Evolutionary conservation across 768 basidiomycete genomes (phyloP), one percentile per base, ranked within the genome.

Genomic region (Thelephora ganbajun): DNA sequence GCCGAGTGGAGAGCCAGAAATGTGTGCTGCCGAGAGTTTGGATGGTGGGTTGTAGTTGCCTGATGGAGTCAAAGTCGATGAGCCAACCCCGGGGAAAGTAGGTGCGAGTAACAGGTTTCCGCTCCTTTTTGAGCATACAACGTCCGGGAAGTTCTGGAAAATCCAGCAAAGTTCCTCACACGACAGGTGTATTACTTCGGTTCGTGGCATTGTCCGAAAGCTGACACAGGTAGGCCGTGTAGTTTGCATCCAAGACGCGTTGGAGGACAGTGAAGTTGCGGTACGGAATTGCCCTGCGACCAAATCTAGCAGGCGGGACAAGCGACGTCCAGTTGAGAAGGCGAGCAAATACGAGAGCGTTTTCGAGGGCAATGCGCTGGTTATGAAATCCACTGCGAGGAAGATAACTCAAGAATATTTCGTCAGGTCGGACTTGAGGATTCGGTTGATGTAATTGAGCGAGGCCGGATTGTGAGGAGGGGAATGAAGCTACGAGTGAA

Each of bases 351-450:
- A 80, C 67, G 16, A 89, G 71, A 2, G 84, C 88, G 56, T 91
- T 91, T 64, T 90, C 84, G 51, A 91, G 72, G 14, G 84, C 80
- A 53, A 91, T 87, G 33, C 86, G 79, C 63, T 90, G 85, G 61
- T 87, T 90, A 62, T 90, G 84, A 53, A 85, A 82, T 2, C 85
- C 83, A 52, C 83, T 85, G 59, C 89, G 86, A 11, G 87, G 86
- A 16, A 90, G 68, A 60, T 86, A 90, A n/a, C 83, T 69, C 16
- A 91, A 62, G 60, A 73, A 90, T 46, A 59, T 66, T 51, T 69
- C 68, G 16, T 60, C 65, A 11, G 49, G 45, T 13, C 45, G 37
- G 43, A 45, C 22, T 16, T 46, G 39, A 18, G n/a, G 22, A 30
- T 30, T 30, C 9, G 26, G 26, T 30, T 30, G 26, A 9, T 30